Conservation (phyloP, 2,329 filamentous ascomycete species). For the Elsinoe australis region DNA sequence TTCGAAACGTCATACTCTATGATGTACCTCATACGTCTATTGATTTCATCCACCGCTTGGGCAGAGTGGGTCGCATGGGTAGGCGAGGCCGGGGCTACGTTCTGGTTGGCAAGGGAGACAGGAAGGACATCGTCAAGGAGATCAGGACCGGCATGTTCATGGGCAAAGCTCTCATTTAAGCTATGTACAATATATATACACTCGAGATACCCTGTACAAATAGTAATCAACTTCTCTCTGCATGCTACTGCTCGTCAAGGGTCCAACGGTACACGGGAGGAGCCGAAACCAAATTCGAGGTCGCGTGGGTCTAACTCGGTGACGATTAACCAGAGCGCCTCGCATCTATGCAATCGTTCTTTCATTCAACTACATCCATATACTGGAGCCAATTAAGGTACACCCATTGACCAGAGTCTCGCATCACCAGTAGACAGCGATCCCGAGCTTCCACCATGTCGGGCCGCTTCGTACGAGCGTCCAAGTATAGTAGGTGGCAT, state of each 20-base stretch:
- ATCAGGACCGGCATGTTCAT: conserved; percentile 66
- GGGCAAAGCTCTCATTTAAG: conserved; percentile 42
- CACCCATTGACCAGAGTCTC: background rate
- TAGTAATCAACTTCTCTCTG: conserved; percentile 3
- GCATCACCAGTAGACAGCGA: conserved; percentile 1
- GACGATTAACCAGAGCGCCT: conserved; percentile 6
- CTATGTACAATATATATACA: conserved; percentile 14
- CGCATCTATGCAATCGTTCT: background rate
- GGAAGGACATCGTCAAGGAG: conserved; percentile 83
- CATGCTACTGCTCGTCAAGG: background rate
- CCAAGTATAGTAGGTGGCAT: conserved; percentile 59
- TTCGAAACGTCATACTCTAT: conserved; percentile 86
- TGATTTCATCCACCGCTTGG: conserved; percentile 94
- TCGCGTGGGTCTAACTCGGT: conserved; percentile 18
- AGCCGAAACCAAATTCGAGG: conserved; percentile 17
- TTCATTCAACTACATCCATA: background rate
- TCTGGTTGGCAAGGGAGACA: conserved; percentile 78
- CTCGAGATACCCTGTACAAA: conserved; percentile 22
- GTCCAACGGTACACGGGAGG: conserved; percentile 1
- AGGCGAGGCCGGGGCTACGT: conserved; percentile 83
- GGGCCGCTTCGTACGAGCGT: conserved; percentile 64
- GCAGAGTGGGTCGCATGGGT: conserved; percentile 86
- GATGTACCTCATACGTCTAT: conserved; percentile 97
- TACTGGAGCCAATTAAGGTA: background rate
- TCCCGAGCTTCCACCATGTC: conserved; percentile 44